Evolutionary conservation across 331 rosid genomes (phyloP).

Genomic region (Quercus tomentella): DNA sequence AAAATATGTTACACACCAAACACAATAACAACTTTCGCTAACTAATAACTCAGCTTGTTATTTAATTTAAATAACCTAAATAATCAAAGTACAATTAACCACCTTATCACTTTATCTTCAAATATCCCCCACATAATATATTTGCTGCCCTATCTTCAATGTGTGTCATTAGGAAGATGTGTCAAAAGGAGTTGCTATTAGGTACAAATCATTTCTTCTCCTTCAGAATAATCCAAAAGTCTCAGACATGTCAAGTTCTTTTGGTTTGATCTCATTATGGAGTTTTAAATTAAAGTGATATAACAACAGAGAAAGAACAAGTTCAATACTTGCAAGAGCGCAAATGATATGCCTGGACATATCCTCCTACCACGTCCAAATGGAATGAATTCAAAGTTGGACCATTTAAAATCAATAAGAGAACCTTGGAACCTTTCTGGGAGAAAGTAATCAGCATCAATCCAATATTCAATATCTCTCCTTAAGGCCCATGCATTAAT

Average conservation of each 20-base stretch:
- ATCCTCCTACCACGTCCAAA: neutral
- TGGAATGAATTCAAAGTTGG: neutral
- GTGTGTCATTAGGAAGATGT: neutral
- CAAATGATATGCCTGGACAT: neutral
- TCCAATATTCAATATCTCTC: neutral
- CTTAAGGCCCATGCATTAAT: neutral
- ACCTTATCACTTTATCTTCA: too few relatives aligned
- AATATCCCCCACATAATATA: too few relatives aligned
- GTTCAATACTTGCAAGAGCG: neutral
- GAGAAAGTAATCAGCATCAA: neutral
- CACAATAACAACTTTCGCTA: too few relatives aligned
- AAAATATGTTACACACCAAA: too few relatives aligned
- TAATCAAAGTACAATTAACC: too few relatives aligned
- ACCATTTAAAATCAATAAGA: neutral
- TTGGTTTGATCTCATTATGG: neutral
- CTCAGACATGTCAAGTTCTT: constrained; percentile 8
- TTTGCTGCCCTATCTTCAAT: neutral
- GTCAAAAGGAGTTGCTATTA: neutral
- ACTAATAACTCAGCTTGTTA: too few relatives aligned
- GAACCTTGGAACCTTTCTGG: neutral
- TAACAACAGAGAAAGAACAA: neutral
- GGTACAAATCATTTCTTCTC: neutral
- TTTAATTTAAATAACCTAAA: too few relatives aligned
- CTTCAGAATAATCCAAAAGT: neutral
- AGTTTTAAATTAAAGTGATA: constrained; percentile 7